Conservation (phyloP, 1,284 basidiomycete genomes). For the Trichosporon sp. region DNA sequence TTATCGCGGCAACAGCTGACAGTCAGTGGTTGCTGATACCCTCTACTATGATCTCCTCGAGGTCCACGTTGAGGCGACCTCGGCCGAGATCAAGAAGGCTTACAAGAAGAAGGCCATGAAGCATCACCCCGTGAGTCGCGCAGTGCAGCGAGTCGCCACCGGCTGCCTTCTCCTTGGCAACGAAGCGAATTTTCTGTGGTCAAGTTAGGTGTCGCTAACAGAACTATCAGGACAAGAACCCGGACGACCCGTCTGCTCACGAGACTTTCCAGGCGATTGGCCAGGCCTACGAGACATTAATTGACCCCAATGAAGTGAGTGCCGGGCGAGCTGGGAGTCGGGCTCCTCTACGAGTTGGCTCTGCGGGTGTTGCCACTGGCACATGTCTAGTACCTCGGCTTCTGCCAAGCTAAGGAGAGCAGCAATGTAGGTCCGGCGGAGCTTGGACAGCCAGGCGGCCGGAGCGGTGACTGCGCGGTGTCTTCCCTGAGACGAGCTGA, state of each 20-base stretch:
- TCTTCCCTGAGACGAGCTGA: not conserved
- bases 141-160: not conserved
- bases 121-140: slow-evolving; percentile 69
- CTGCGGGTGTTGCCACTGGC: no score
- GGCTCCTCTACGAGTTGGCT: no score
- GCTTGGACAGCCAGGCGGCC: not conserved
- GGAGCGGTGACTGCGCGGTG: not conserved
- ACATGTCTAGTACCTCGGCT: no score
- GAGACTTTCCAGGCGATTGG: slow-evolving; percentile 80
- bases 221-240: slow-evolving; percentile 40
- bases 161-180: not conserved
- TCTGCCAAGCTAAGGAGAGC: not conserved
- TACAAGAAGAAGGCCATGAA: slow-evolving; percentile 88
- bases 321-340: no score
- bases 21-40: slow-evolving; percentile 43
- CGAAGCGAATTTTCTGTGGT: not conserved
- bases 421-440: not conserved
- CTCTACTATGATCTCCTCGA: slow-evolving; percentile 69
- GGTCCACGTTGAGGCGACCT: slow-evolving; percentile 62
- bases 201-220: slow-evolving; percentile 16
- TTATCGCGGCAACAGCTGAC: not conserved
- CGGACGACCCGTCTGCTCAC: slow-evolving; percentile 56
- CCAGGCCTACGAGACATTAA: slow-evolving; percentile 84
- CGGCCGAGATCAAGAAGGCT: slow-evolving; percentile 81
- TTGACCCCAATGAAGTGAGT: slow-evolving; percentile 59